Base-by-base conservation (phyloP, 2,329 filamentous ascomycete species). In the Trichoderma brevicompactum region DNA sequence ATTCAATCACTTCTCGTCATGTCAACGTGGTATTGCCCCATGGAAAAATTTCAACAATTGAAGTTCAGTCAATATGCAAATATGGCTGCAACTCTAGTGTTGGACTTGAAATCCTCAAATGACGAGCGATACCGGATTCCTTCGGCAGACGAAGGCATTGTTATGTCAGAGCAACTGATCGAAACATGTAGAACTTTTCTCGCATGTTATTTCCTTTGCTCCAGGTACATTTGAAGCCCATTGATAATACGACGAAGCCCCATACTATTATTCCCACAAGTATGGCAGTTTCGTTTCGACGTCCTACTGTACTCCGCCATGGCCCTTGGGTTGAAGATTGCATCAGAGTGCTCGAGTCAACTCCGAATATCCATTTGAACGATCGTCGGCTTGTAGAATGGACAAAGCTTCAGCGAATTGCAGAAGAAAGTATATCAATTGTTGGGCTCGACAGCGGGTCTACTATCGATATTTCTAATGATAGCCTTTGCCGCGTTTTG, bases 1-100 rank as follows among this genome's bases (percentile, higher is more conserved):
- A 63, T 70, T 2, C 68, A 70, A 17, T 68, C 67, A 1, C 58
- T 63, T 1, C 19, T 69, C n/a, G 46, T 70, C 17, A 50, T 70
- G 15, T 46, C 67, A 5, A 68, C 66, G 2, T 70, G 69, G 69
- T 61, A 65, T 4, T 68, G 66, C 10, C 67, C 68, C 1, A 66
- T 68, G 0, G 49, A 65, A 1, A 59, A 65, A 23, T 70, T 70
- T 10, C 58, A 64, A 5, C 49, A 65, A 2, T 28, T 70, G 13
- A 70, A 68, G n/a, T 70, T 70, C 41, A 64, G 64, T 38, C 69
- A 70, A 19, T 66, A 61, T 32, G 49, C 54, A 17, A 66, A 70
- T 10, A 63, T 70, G 64, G 69, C 69, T 7, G 67, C 67, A 2
- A 66, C 68, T 1, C 66, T 70, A 53, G 67, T 67, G 0, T 61